Conservation (phyloP, 2,329 filamentous ascomycete species). For the Botryotinia narcissicola region DNA sequence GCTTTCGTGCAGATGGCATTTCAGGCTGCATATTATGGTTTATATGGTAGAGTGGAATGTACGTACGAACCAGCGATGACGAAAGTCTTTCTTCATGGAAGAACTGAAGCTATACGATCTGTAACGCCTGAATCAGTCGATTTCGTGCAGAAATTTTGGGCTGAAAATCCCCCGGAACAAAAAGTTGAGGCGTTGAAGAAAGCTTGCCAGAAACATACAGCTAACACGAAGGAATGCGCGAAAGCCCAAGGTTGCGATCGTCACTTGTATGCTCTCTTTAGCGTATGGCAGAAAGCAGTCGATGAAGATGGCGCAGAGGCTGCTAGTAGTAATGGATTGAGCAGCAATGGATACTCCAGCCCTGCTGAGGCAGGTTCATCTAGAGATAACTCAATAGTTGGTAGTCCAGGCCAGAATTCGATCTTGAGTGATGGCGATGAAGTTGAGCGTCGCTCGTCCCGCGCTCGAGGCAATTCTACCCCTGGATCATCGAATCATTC, state of each 20-base stretch:
- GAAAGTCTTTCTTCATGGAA: constrained; percentile 86
- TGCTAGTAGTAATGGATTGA: constrained; percentile 44
- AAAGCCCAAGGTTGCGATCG: constrained; percentile 90
- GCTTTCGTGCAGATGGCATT: constrained; percentile 99
- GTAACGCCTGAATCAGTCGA: constrained; percentile 81
- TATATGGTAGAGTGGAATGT: constrained; percentile 91
- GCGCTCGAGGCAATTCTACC: constrained; percentile 53
- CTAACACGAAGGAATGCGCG: constrained; percentile 77
- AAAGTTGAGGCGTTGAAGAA: constrained; percentile 84
- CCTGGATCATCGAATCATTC: constrained; percentile 47
- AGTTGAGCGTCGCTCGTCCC: constrained; percentile 23
- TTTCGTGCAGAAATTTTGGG: constrained; percentile 94
- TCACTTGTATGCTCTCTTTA: constrained; percentile 91
- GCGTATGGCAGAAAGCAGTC: constrained; percentile 86
- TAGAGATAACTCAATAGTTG: constrained; percentile 47
- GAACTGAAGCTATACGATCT: constrained; percentile 88
- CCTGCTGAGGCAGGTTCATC: constrained; percentile 48
- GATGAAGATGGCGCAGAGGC: constrained; percentile 64
- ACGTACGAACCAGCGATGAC: constrained; percentile 99
- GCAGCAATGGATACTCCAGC: constrained; percentile 64
- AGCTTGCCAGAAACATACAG: constrained; percentile 80
- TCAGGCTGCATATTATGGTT: constrained; percentile 94
- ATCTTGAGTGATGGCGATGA: constrained; percentile 40
- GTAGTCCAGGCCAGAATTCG: constrained; percentile 55
- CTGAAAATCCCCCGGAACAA: constrained; percentile 73